A percentile compares a stretch with the other conserved stretches of the same genome.
Evolutionary conservation across 768 basidiomycete genomes (phyloP).

Genomic region (Trametes cubensis): DNA sequence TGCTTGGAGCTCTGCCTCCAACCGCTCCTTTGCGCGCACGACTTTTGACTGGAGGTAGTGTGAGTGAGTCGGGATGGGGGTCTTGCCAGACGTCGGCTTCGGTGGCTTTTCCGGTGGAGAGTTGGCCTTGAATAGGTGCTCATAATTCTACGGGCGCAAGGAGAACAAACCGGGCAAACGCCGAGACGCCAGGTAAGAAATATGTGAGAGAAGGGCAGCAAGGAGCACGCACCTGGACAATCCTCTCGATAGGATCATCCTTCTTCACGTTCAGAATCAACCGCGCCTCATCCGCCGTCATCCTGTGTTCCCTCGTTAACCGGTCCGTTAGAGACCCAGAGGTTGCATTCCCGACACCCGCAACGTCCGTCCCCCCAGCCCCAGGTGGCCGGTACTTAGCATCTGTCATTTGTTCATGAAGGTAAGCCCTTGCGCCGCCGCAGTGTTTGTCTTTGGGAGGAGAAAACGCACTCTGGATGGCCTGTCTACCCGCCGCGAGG

Average conservation of each 20-base stretch:
- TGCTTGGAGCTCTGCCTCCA: conserved; percentile 78
- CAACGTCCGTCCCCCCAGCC: conserved; percentile 65
- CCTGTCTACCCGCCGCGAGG: conserved; percentile 86
- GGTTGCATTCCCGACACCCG: conserved; percentile 73
- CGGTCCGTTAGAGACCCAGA: conserved; percentile 79
- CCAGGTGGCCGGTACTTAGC: conserved; percentile 80
- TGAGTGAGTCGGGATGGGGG: conserved; percentile 55
- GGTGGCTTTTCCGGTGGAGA: conserved; percentile 61
- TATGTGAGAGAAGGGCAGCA: background rate
- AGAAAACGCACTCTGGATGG: conserved; percentile 77
- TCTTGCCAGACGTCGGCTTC: conserved; percentile 46
- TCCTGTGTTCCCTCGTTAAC: conserved; percentile 81
- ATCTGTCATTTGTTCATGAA: conserved; percentile 51
- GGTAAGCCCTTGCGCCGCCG: too few species aligned
- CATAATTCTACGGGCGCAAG: conserved; percentile 93
- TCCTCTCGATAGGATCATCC: conserved; percentile 64
- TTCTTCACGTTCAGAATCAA: conserved; percentile 88
- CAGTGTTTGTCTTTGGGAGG: background rate
- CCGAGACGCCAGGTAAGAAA: background rate
- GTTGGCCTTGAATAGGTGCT: conserved; percentile 91
- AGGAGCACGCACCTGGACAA: conserved; percentile 61
- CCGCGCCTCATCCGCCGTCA: conserved; percentile 95
- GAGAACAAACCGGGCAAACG: background rate
- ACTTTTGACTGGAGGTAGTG: conserved; percentile 98
- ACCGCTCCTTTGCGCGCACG: conserved; percentile 89